These are phyloP conservation scores for Solanum habrochaites DNA, from an alignment of 257 asterid genomes.

Conservation along the genomic window DNA sequence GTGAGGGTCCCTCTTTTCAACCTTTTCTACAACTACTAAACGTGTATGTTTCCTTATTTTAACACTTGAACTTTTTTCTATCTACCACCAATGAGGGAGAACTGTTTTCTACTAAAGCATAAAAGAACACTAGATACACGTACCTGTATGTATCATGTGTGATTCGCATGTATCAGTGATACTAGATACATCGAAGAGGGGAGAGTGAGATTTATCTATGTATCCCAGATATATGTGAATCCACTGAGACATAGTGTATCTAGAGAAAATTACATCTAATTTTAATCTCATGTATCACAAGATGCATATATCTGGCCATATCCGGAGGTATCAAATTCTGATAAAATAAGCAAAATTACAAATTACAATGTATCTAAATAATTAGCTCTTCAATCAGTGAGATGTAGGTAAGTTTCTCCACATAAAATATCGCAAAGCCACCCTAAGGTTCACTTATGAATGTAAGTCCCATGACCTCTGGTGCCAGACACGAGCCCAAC, in stretches of 20 bases:
- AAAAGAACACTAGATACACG: neutral
- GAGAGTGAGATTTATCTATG: neutral
- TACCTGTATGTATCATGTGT: neutral
- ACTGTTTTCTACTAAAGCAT: too few relatives aligned
- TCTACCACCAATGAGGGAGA: neutral
- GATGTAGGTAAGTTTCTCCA: neutral
- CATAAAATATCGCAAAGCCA: too few relatives aligned
- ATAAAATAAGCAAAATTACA: neutral
- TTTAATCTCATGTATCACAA: neutral
- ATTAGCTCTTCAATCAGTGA: too few relatives aligned
- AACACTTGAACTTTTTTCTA: neutral
- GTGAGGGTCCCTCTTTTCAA: neutral
- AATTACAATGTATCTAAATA: neutral
- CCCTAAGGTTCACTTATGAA: too few relatives aligned
- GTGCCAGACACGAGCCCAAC: neutral
- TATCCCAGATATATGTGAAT: neutral
- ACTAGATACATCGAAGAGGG: too few relatives aligned
- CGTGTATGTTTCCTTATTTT: too few relatives aligned
- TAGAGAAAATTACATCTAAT: too few relatives aligned
- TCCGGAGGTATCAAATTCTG: rapidly evolving
- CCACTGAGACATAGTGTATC: neutral
- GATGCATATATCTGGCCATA: neutral
- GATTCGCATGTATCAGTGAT: neutral
- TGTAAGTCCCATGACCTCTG: too few relatives aligned
- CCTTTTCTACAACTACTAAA: neutral